Evolutionary conservation across 495 filamentous ascomycete species (phyloP).

Genomic region (Mytilinidion resinicola): DNA sequence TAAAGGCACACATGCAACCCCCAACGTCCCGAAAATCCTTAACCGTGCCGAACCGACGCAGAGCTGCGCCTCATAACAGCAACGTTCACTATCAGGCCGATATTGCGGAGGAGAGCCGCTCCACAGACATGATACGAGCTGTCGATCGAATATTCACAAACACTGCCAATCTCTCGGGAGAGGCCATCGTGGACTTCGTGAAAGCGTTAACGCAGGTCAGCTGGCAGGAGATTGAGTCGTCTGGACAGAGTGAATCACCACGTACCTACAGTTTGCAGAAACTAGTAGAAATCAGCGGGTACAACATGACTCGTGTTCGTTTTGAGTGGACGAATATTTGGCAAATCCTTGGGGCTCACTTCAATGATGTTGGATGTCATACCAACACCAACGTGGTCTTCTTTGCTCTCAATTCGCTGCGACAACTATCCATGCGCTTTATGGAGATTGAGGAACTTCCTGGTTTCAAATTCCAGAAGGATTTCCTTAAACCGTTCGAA

Average conservation of each 20-base stretch:
- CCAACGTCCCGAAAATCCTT: slow-evolving; percentile 57
- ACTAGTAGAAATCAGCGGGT: slow-evolving; percentile 95
- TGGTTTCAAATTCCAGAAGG: slow-evolving; percentile 99
- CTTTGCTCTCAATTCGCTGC: slow-evolving; percentile 89
- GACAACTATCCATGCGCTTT: slow-evolving; percentile 95
- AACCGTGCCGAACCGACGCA: slow-evolving; percentile 53
- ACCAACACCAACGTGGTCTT: slow-evolving; percentile 92
- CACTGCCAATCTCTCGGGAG: slow-evolving; percentile 84
- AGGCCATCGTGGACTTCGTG: slow-evolving; percentile 97
- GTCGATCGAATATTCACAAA: slow-evolving; percentile 96
- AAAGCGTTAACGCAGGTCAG: slow-evolving; percentile 90
- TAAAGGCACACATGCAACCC: slow-evolving; percentile 65
- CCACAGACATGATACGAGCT: slow-evolving; percentile 82
- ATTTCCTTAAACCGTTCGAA: slow-evolving; percentile 97
- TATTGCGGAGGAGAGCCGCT: slow-evolving; percentile 84
- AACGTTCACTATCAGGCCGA: slow-evolving; percentile 69
- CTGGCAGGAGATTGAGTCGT: slow-evolving; percentile 98
- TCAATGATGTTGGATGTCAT: slow-evolving; percentile 95
- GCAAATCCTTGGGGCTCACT: slow-evolving; percentile 92
- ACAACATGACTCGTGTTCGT: slow-evolving; percentile 97
- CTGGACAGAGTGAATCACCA: slow-evolving; percentile 87
- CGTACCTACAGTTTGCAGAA: slow-evolving; percentile 97
- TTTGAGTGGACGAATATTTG: slow-evolving; percentile 98
- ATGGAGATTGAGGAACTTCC: slow-evolving; percentile 97
- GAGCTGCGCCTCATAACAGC: slow-evolving; percentile 58